Evolutionary conservation across 106 monocot species (phyloP).

Genomic region (Iris macrosiphon): DNA sequence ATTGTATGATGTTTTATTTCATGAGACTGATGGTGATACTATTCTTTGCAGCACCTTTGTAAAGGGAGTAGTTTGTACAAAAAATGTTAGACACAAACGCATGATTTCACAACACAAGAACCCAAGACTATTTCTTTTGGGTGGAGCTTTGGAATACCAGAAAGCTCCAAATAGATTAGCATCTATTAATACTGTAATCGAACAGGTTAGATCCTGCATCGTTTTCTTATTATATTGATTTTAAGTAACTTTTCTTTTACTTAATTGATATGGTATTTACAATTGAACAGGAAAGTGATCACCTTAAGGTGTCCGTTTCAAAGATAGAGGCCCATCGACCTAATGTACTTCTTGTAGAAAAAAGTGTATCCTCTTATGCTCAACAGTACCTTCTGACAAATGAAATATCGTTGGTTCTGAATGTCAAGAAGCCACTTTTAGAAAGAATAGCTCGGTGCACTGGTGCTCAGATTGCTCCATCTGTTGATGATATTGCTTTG

Average conservation of each 20-base stretch:
- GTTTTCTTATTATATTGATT: too few species aligned
- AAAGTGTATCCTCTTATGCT: conserved; percentile 83
- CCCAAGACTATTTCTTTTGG: conserved; percentile 70
- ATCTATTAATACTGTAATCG: conserved; percentile 65
- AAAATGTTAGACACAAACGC: conserved; percentile 84
- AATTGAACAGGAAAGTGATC: conserved; percentile 57
- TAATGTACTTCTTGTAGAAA: conserved; percentile 86
- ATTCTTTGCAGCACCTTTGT: conserved; percentile 55
- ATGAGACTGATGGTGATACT: background rate
- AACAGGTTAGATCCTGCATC: conserved; percentile 45
- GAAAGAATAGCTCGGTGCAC: conserved; percentile 85
- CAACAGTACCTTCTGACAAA: conserved; percentile 74
- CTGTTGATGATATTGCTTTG: conserved; percentile 53
- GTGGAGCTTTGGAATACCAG: conserved; percentile 80
- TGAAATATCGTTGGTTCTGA: conserved; percentile 88
- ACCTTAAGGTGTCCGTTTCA: conserved; percentile 44
- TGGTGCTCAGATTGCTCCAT: conserved; percentile 66
- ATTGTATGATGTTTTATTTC: background rate
- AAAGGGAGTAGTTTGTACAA: conserved; percentile 87
- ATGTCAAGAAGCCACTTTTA: conserved; percentile 72
- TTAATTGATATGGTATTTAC: conserved; percentile 4
- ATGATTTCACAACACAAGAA: conserved; percentile 83
- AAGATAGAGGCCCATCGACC: conserved; percentile 74
- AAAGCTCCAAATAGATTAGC: conserved; percentile 68
- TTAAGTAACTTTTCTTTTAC: background rate